These are phyloP conservation scores for Neonectria ditissima DNA, from an alignment of 2,329 filamentous ascomycete species.

Conservation along the genomic window DNA sequence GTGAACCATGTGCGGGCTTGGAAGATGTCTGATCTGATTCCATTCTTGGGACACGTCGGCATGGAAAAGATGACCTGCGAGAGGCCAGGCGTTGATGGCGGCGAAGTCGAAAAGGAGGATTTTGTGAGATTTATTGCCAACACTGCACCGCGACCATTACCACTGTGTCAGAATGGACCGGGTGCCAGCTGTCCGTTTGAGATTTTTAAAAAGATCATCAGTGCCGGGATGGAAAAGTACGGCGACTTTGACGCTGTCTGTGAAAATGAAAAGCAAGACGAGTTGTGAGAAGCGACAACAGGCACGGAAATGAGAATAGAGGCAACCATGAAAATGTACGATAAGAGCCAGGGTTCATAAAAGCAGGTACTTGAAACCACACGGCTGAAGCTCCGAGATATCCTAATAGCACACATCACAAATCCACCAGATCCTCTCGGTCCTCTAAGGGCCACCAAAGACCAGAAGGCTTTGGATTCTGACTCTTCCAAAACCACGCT, in stretches of 20 bases:
- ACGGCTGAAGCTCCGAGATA: neutral
- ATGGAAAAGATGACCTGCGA: conserved; percentile 43
- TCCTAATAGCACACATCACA: neutral
- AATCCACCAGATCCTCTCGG: neutral
- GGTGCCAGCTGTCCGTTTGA: conserved; percentile 39
- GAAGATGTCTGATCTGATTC: conserved; percentile 43
- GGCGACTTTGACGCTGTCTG: conserved; percentile 40
- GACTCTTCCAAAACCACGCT: conserved; percentile 62
- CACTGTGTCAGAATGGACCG: conserved; percentile 35
- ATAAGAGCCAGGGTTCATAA: too few relatives aligned
- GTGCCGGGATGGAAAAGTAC: conserved; percentile 35
- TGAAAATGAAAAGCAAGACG: conserved; percentile 32
- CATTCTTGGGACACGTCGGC: conserved; percentile 38
- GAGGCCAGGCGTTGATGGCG: conserved; percentile 11
- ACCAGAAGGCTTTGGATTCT: conserved; percentile 66
- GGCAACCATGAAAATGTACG: too few relatives aligned
- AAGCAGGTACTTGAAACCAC: too few relatives aligned
- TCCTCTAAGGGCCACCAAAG: conserved; percentile 40
- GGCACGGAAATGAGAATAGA: neutral
- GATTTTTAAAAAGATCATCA: conserved; percentile 36
- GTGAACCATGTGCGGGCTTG: conserved; percentile 41
- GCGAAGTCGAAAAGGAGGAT: conserved; percentile 24
- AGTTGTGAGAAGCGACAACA: conserved; percentile 21
- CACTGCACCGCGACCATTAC: conserved; percentile 38
- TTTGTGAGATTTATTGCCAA: conserved; percentile 42